phyloP scores from a whole-genome alignment of 371 early-diverging fungal species.

The Rhizomucor pusillus region DNA sequence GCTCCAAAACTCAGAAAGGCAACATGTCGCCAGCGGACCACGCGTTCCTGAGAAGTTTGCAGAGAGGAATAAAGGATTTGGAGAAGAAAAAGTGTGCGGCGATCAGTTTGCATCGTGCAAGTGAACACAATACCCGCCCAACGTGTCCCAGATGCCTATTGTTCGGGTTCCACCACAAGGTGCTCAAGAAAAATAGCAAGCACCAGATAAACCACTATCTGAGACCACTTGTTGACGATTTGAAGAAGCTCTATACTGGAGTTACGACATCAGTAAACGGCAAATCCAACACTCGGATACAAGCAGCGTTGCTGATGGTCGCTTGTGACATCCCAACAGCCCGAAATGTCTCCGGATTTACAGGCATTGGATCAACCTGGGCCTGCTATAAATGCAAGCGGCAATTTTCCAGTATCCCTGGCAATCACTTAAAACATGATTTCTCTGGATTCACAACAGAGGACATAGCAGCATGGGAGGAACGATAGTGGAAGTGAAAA shows the following conservation, averaged over 20 bases:
- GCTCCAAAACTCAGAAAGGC: no score
- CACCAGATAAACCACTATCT: conserved; percentile 13
- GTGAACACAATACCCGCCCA: no score
- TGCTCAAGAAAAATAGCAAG: conserved; percentile 2
- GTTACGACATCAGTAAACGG: conserved; percentile 3
- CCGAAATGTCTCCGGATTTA: background rate
- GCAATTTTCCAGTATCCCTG: background rate
- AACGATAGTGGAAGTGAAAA: background rate
- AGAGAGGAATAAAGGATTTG: no score
- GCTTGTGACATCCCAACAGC: background rate
- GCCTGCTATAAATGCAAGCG: conserved; percentile 3
- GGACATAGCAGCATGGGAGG: background rate
- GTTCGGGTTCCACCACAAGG: no score
- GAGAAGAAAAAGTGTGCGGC: no score
- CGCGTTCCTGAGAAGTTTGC: no score
- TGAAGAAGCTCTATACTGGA: conserved; percentile 4
- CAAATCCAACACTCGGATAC: background rate
- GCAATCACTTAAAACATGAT: background rate
- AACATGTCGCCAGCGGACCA: no score
- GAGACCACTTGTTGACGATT: conserved; percentile 10
- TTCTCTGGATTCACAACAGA: background rate
- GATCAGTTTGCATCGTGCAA: no score
- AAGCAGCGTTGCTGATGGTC: conserved; percentile 1
- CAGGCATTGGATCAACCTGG: background rate
- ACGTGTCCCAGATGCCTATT: no score